phyloP scores from a whole-genome alignment of 164 flowering plant species.

The Tetracentron sinense region DNA sequence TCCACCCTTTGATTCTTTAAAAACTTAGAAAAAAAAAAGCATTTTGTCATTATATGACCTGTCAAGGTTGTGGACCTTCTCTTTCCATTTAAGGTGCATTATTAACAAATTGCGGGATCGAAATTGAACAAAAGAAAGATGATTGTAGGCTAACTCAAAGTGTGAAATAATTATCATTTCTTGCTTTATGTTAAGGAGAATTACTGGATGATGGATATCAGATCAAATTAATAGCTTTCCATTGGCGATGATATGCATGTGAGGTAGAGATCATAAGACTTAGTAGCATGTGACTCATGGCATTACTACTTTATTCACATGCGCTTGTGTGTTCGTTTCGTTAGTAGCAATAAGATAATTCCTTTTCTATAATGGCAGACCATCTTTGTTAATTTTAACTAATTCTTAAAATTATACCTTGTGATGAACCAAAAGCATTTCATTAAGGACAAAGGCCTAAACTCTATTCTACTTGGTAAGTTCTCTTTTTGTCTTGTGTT shows the following conservation, averaged over 20 bases:
- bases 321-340: no score
- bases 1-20: neutral
- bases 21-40: neutral
- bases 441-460: neutral
- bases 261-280: slow-evolving; percentile 19
- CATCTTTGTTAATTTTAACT: slow-evolving; percentile 15
- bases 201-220: slow-evolving; percentile 8
- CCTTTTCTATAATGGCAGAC: slow-evolving; percentile 38
- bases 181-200: slow-evolving; percentile 5
- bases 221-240: slow-evolving; percentile 17
- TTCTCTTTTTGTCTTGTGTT: slow-evolving; percentile 28
- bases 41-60: neutral
- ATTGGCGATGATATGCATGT: slow-evolving; percentile 21
- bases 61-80: neutral
- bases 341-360: slow-evolving; percentile 7
- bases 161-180: neutral
- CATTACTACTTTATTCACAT: slow-evolving; percentile 17
- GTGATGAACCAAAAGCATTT: slow-evolving; percentile 14
- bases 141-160: neutral
- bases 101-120: neutral
- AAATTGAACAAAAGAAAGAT: neutral
- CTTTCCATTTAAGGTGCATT: neutral
- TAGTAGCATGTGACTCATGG: slow-evolving; percentile 16
- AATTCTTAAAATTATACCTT: no score
- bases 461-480: slow-evolving; percentile 6